Evolutionary conservation across 169 alveolate genomes (phyloP), one percentile per base, ranked within the genome.

Genomic region (Eimeria necatrix): DNA sequence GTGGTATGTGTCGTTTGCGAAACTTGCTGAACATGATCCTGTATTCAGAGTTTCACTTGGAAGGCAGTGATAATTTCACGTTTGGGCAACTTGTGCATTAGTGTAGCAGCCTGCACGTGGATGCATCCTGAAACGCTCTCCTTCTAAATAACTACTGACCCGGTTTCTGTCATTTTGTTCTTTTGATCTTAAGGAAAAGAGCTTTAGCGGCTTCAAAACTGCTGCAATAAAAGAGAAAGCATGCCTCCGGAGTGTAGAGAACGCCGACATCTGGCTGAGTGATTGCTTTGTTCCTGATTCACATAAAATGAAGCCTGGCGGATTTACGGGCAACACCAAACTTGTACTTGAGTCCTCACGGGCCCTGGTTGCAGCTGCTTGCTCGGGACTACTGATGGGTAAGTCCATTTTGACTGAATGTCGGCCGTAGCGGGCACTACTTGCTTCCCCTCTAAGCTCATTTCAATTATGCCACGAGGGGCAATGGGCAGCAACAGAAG

Each of bases 241-340:
- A 51, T 96, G 98, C n/a, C 94, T 98, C 32, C 97, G 99, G 95
- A 96, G 97, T 48, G 98, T 97, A 4, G 96, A 98, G 91, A 97
- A 98, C 90, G 97, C 98, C 10, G 95, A 96, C 49, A 96, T 98
- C 0, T 59, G 68, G 14, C 70, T 97, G 70, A 87, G 96, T 48
- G 95, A 97, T 94, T 98, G 98, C 10, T 97, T 97, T 90, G 97
- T 98, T 5, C 98, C 98, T 6, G 95, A 94, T 48, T 95, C 96
- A 48, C 94, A 96, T 70, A 94, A 96, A 87, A 92, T 98, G 0
- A 94, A 81, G 18, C 89, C 96, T 9, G 97, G 91, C 14, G 97
- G 96, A 60, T 97, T 97, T 86, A 93, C 87, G 4, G 94, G 94
- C 73, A 98, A 98, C 18, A 96, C 98, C n/a, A 96, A 96, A 59